Percentiles rank a stretch among this genome's conserved stretches.
Conservation (phyloP, 2,329 filamentous ascomycete genomes). For the Aspergillus oerlinghausenensis region DNA sequence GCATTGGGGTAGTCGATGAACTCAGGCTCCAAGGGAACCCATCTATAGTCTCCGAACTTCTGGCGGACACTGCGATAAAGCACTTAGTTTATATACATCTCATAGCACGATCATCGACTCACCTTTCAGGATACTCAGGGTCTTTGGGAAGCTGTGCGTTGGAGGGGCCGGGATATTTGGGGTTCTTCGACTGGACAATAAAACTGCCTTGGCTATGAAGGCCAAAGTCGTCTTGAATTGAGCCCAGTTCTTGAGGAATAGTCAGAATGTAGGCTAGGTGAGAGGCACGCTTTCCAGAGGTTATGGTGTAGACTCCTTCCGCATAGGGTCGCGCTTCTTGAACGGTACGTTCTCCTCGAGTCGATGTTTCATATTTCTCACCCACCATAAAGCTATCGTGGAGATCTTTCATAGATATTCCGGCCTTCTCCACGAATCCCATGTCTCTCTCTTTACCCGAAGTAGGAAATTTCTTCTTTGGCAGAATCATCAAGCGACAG, state of each 20-base stretch:
- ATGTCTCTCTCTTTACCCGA: constrained; percentile 68
- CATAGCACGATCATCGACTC: constrained; percentile 26
- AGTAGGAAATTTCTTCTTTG: constrained; percentile 77
- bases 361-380: constrained; percentile 70
- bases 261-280: constrained; percentile 79
- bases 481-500: constrained; percentile 69
- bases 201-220: constrained; percentile 69
- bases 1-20: constrained; percentile 70
- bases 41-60: constrained; percentile 68
- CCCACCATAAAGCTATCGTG: constrained; percentile 66
- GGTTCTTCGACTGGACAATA: constrained; percentile 75
- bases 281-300: constrained; percentile 63
- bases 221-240: constrained; percentile 72
- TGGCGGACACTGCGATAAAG: constrained; percentile 54
- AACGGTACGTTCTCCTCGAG: constrained; percentile 61
- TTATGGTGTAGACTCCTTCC: constrained; percentile 81
- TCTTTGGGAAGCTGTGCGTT: constrained; percentile 59
- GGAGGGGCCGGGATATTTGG: constrained; percentile 61
- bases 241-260: constrained; percentile 62
- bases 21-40: constrained; percentile 68
- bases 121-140: constrained; percentile 68
- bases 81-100: background rate
- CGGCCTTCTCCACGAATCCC: constrained; percentile 75
- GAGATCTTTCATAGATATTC: constrained; percentile 62
- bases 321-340: constrained; percentile 71